A percentile compares a stretch with the other conserved stretches of the same genome.
These are phyloP conservation scores for Cladobotryum protrusum DNA, from an alignment of 2,329 filamentous ascomycete genomes.

Conservation along the genomic window DNA sequence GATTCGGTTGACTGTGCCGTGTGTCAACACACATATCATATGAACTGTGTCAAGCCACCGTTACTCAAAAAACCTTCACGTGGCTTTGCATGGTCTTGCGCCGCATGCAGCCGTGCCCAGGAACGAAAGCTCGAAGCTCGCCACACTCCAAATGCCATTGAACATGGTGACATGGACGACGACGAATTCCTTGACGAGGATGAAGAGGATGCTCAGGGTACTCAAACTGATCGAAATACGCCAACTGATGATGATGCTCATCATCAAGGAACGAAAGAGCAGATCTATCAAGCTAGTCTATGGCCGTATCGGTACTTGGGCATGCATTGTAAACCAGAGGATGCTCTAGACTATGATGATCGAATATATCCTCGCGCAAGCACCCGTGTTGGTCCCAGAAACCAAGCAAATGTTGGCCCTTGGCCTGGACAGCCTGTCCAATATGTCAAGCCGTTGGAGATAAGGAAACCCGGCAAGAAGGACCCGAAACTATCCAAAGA, in stretches of 20 bases:
- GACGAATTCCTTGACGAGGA: conserved; percentile 62
- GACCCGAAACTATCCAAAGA: conserved; percentile 75
- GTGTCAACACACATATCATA: conserved; percentile 92
- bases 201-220: conserved; percentile 57
- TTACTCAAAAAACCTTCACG: conserved; percentile 92
- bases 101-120: conserved; percentile 90
- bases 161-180: conserved; percentile 60
- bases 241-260: conserved; percentile 52
- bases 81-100: conserved; percentile 97
- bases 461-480: conserved; percentile 76
- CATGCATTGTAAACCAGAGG: conserved; percentile 90
- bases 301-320: conserved; percentile 97
- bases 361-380: conserved; percentile 94
- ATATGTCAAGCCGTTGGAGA: conserved; percentile 80
- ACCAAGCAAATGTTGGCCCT: conserved; percentile 77
- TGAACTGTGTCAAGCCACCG: conserved; percentile 92
- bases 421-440: conserved; percentile 88
- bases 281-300: conserved; percentile 85
- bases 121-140: conserved; percentile 87
- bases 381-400: conserved; percentile 81
- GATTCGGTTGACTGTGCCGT: conserved; percentile 97
- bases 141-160: conserved; percentile 70
- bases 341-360: conserved; percentile 94
- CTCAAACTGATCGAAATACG: conserved; percentile 56
- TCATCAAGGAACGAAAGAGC: conserved; percentile 67